Evolutionary conservation across 148 eudicot genomes (phyloP).

Genomic region (Mesembryanthemum crystallinum): DNA sequence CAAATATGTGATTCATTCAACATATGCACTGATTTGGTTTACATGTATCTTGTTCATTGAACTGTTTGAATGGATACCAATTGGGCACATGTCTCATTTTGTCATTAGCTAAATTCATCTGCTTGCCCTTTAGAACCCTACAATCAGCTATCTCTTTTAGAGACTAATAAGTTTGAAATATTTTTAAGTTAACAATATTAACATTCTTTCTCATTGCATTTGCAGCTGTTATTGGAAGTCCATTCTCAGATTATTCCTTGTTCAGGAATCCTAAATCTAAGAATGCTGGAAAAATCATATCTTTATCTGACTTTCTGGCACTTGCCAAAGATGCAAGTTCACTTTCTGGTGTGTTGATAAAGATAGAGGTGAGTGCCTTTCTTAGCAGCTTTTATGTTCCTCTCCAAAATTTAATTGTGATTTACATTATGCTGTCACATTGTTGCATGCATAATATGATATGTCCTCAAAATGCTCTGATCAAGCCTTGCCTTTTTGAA

Average conservation of each 20-base stretch:
- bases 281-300: conserved; percentile 40
- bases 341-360: conserved; percentile 66
- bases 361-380: conserved; percentile 69
- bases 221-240: conserved; percentile 69
- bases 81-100: not conserved
- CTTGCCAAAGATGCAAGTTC: conserved; percentile 53
- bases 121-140: no score
- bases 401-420: no score
- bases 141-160: not conserved
- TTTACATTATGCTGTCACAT: conserved; percentile 13
- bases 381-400: not conserved
- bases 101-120: no score
- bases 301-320: conserved; percentile 47
- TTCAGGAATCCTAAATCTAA: conserved; percentile 51
- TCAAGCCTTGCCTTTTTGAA: conserved; percentile 20
- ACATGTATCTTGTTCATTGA: not conserved
- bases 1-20: not conserved
- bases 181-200: not conserved
- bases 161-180: not conserved
- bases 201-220: conserved; percentile 10
- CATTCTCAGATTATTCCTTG: conserved; percentile 32
- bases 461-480: conserved; percentile 32
- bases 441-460: conserved; percentile 15
- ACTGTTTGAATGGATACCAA: not conserved
- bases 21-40: not conserved